Conservation (phyloP, 2,329 filamentous ascomycete species). For the Aspergillus aculeatus region DNA sequence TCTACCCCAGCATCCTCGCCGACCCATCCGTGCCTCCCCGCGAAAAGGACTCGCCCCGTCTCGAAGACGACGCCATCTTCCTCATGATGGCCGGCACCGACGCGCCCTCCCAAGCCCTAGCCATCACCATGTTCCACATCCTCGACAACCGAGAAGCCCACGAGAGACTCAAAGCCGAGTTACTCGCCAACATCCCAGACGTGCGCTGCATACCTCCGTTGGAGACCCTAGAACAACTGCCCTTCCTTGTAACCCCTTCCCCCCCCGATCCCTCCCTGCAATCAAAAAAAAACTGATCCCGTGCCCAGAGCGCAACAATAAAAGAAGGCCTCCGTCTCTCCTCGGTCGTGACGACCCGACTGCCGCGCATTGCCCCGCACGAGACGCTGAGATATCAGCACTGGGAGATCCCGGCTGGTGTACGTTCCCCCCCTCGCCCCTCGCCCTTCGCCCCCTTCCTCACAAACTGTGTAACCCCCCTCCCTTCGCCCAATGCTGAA, state of each 20-base stretch:
- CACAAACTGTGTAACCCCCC: too few species aligned
- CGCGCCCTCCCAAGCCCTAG: constrained; percentile 7
- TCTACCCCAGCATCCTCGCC: not conserved
- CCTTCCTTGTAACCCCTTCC: not conserved
- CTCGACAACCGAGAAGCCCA: not conserved
- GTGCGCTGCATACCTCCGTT: not conserved
- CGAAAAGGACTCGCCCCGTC: constrained; percentile 1
- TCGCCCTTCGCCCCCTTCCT: too few species aligned
- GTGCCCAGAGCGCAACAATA: not conserved
- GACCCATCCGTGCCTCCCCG: not conserved
- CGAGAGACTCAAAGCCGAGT: constrained; percentile 1
- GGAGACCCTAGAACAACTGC: not conserved
- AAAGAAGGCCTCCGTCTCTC: constrained; percentile 10
- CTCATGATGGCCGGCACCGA: constrained; percentile 10
- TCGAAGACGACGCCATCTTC: constrained; percentile 12
- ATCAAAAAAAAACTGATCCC: not conserved
- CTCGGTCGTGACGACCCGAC: constrained; percentile 23
- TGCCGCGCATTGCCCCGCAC: constrained; percentile 30
- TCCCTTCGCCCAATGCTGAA: too few species aligned
- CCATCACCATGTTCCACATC: constrained; percentile 7
- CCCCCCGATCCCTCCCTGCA: too few species aligned
- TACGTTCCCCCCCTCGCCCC: constrained; percentile 14
- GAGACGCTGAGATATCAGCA: constrained; percentile 32
- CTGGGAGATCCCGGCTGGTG: constrained; percentile 33
- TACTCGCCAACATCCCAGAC: constrained; percentile 1